Conservation (phyloP, 2,329 filamentous ascomycete species). For the Thermomyces lanuginosus region DNA sequence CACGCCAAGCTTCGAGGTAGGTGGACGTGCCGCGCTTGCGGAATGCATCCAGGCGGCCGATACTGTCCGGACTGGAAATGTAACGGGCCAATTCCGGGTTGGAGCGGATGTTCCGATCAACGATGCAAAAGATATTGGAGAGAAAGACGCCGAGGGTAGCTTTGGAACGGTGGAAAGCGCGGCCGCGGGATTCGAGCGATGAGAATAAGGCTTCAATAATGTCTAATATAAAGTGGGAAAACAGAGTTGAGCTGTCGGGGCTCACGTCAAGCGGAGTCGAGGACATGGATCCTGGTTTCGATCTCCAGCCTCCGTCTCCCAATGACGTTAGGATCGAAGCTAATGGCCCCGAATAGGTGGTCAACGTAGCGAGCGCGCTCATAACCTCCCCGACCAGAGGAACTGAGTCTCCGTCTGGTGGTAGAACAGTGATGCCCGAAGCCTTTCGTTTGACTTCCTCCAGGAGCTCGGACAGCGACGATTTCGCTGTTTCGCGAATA, state of each 20-base stretch:
- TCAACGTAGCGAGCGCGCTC: slow-evolving; percentile 71
- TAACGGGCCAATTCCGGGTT: slow-evolving; percentile 58
- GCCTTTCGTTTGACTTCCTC: slow-evolving; percentile 66
- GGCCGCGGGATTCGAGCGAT: slow-evolving; percentile 58
- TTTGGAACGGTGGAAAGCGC: slow-evolving; percentile 57
- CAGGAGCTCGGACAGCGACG: slow-evolving; percentile 64
- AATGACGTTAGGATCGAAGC: slow-evolving; percentile 82
- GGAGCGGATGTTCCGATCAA: slow-evolving; percentile 68
- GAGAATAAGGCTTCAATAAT: slow-evolving; percentile 68
- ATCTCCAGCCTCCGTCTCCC: slow-evolving; percentile 78
- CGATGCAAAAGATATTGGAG: slow-evolving; percentile 68
- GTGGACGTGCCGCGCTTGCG: slow-evolving; percentile 68
- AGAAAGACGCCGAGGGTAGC: slow-evolving; percentile 73
- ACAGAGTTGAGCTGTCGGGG: slow-evolving; percentile 73
- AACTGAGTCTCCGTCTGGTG: slow-evolving; percentile 60
- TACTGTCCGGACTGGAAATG: slow-evolving; percentile 45
- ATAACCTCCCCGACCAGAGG: slow-evolving; percentile 71
- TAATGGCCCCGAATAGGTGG: slow-evolving; percentile 68
- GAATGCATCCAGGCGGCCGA: slow-evolving; percentile 59
- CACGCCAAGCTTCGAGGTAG: slow-evolving; percentile 78
- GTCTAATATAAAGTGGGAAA: slow-evolving; percentile 78
- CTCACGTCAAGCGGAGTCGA: slow-evolving; percentile 71
- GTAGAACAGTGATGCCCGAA: slow-evolving; percentile 48
- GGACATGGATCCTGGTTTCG: slow-evolving; percentile 45
- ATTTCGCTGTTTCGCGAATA: slow-evolving; percentile 78